These are phyloP conservation scores for Blastocystis hominis DNA, from an alignment of 352 stramenopile genomes.

Conservation along the genomic window DNA sequence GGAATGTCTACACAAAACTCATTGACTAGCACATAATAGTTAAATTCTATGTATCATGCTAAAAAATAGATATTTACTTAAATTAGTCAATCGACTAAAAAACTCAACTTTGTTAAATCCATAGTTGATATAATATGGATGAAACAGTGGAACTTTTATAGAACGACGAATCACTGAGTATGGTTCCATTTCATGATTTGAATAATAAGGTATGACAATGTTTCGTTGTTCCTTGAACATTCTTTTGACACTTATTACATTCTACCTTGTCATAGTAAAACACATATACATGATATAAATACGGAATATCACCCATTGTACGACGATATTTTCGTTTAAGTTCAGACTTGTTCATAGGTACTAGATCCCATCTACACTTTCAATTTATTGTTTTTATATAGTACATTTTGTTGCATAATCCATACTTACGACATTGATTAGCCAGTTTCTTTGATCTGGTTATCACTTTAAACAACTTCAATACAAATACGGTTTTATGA, in stretches of 20 bases:
- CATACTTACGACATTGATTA: background rate
- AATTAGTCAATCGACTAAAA: background rate
- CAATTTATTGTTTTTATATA: background rate
- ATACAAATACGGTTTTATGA: background rate
- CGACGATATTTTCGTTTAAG: background rate
- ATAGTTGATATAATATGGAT: conserved; percentile 48
- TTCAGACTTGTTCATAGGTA: background rate
- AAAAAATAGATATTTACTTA: background rate
- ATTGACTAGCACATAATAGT: background rate
- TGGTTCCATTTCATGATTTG: background rate
- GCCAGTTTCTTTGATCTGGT: background rate
- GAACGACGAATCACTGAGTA: background rate
- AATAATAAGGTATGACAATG: background rate
- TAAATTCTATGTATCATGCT: background rate
- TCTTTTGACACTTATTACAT: background rate
- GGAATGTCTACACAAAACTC: background rate
- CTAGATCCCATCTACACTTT: background rate
- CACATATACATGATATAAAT: too few relatives aligned
- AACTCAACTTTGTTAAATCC: conserved; percentile 18
- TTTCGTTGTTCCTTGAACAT: background rate
- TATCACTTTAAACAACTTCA: background rate
- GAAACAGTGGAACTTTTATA: background rate
- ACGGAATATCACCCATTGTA: background rate
- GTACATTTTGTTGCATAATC: background rate
- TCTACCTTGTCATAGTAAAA: too few relatives aligned